Percentiles rank a stretch among this genome's conserved stretches.
phyloP scores from a whole-genome alignment of 768 basidiomycete genomes.

The Ramaria rubella region DNA sequence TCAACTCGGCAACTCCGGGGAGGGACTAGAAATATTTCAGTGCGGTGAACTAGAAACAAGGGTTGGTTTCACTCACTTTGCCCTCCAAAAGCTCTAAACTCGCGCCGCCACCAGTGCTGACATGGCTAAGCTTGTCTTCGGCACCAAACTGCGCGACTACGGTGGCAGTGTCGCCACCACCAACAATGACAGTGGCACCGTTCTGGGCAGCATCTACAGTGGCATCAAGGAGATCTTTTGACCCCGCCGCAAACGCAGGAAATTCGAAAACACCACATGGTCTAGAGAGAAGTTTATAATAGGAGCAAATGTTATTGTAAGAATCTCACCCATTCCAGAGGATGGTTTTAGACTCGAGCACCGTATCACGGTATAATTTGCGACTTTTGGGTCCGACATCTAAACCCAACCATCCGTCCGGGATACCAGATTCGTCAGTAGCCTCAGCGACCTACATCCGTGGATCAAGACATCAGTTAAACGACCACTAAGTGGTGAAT shows the following conservation, averaged over 20 bases:
- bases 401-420: conserved; percentile 90
- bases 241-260: conserved; percentile 82
- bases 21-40: conserved; percentile 44
- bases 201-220: conserved; percentile 79
- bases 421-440: conserved; percentile 82
- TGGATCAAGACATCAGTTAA: conserved; percentile 3
- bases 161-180: conserved; percentile 95
- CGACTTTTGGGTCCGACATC: conserved; percentile 84
- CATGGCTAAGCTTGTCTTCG: conserved; percentile 90
- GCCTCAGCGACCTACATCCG: conserved; percentile 57
- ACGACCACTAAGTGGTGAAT: neutral
- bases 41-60: neutral
- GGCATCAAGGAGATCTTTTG: conserved; percentile 76
- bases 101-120: conserved; percentile 92
- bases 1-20: conserved; percentile 88
- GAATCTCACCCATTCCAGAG: conserved; percentile 83
- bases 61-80: conserved; percentile 57
- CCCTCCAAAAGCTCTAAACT: conserved; percentile 95
- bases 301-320: conserved; percentile 8
- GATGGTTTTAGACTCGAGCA: conserved; percentile 87
- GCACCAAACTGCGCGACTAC: conserved; percentile 79
- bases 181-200: conserved; percentile 90
- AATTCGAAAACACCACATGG: conserved; percentile 99
- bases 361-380: conserved; percentile 71
- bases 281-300: conserved; percentile 32